phyloP scores from a whole-genome alignment of 1,139 yeast genomes.

The Spathaspora jeffriesii region DNA sequence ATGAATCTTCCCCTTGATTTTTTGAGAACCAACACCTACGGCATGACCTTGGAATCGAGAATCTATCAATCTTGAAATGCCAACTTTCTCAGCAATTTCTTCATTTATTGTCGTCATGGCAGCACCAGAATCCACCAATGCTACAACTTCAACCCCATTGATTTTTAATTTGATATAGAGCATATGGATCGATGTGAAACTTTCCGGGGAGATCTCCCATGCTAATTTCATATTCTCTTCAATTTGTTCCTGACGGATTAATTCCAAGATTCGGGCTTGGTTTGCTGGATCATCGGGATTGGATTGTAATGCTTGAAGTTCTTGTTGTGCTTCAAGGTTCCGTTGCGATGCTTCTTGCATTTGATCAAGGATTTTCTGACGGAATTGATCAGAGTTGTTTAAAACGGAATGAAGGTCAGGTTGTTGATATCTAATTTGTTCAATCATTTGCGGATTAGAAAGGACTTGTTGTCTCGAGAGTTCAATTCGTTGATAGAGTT shows the following conservation, averaged over 20 bases:
- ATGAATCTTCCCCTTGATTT: conserved; percentile 82
- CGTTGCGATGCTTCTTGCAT: conserved; percentile 18
- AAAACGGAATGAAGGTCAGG: conserved; percentile 48
- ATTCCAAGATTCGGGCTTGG: conserved; percentile 66
- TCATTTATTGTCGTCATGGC: conserved; percentile 86
- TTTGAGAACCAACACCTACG: conserved; percentile 84
- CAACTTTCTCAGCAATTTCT: conserved; percentile 69
- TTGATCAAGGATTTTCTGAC: conserved; percentile 39
- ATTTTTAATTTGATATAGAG: conserved; percentile 75
- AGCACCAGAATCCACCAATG: conserved; percentile 97
- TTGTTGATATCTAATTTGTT: conserved; percentile 31
- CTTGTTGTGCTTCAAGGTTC: conserved; percentile 32
- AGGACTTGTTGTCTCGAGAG: conserved; percentile 48
- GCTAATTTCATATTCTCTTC: conserved; percentile 81
- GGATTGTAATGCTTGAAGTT: conserved; percentile 49
- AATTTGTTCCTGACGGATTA: conserved; percentile 71
- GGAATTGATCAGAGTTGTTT: conserved; percentile 55
- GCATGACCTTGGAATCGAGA: conserved; percentile 81
- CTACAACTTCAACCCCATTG: conserved; percentile 80
- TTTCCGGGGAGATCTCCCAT: conserved; percentile 86
- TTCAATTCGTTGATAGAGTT: conserved; percentile 47
- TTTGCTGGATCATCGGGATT: conserved; percentile 78
- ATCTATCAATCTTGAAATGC: conserved; percentile 76
- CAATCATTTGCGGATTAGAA: conserved; percentile 34
- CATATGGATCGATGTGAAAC: conserved; percentile 83